Evolutionary conservation across 2,329 filamentous ascomycete species (phyloP).

Genomic region (Emmonsiellopsis sp.): DNA sequence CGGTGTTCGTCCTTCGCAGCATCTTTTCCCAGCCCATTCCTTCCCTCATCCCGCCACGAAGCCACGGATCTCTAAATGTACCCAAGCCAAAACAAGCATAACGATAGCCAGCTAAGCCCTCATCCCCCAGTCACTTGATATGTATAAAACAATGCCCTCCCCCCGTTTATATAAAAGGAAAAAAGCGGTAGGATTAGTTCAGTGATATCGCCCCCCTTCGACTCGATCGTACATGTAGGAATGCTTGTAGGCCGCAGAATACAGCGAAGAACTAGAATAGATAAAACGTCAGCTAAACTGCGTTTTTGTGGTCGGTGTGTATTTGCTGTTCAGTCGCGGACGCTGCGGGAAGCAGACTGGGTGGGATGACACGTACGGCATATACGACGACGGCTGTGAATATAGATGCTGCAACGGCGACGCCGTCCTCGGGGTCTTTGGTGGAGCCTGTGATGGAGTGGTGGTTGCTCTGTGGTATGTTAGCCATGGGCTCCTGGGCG

Average conservation of each 20-base stretch:
- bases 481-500: not conserved
- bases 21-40: too few species aligned
- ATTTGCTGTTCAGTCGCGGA: not conserved
- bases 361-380: slow-evolving; percentile 51
- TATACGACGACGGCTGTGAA: slow-evolving; percentile 87
- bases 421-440: slow-evolving; percentile 61
- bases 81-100: too few species aligned
- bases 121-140: not conserved
- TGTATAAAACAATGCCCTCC: not conserved
- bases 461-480: slow-evolving; percentile 49
- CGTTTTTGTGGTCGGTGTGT: not conserved
- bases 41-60: too few species aligned
- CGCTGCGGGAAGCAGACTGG: not conserved
- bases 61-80: too few species aligned
- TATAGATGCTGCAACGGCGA: slow-evolving; percentile 71
- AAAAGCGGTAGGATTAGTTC: slow-evolving; percentile 28
- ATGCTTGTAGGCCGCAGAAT: slow-evolving; percentile 84
- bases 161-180: not conserved
- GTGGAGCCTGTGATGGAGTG: slow-evolving; percentile 73
- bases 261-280: slow-evolving; percentile 66
- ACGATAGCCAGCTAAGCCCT: not conserved
- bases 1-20: too few species aligned
- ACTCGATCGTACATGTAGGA: slow-evolving; percentile 74
- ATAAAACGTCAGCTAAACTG: not conserved
- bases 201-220: slow-evolving; percentile 76